Evolutionary conservation across 1,139 yeast genomes (phyloP), one percentile per base, ranked within the genome.

Genomic region (Wickerhamiella pararugosa): DNA sequence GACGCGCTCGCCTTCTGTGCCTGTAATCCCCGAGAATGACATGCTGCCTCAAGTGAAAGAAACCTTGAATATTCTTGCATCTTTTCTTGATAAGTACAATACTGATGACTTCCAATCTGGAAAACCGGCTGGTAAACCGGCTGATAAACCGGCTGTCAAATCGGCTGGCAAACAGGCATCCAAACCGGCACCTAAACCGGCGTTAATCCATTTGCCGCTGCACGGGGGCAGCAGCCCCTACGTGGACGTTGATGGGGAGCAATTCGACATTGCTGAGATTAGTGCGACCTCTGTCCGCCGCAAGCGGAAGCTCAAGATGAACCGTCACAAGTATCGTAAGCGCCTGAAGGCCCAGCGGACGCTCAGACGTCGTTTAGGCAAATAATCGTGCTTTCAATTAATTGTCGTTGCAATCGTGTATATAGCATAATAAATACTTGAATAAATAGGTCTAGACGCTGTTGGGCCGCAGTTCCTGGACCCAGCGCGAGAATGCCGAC

Each of bases 241-340:
- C 29, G 43, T 40, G 5, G 37, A 40, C 25, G 33, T 36, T 9
- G 44, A 40, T n/a, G 40, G 25, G 10, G 43, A 29, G 33, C 41
- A 42, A n/a, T 28, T 21, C 25, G 43, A 21, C 31, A 38, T 44
- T 37, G 46, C 45, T 15, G 42, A 31, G 35, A 41, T 30, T 35
- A 45, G 39, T 40, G 52, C 60, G 37, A 64, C 69, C 25, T 56
- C 64, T 39, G 70, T 66, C 44, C 60, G 61, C 52, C 60, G 71
- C 45, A 66, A 66, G 58, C 58, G 70, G 46, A 58, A 64, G 51
- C 58, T 65, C 45, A 66, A 66, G 58, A 66, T 66, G 70, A 66
- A 66, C 60, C 57, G 66, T 48, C 71, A 66, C 53, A 66, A 66
- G 55, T 63, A 62, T 53, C 59, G 62, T 51, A 66, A 66, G 65